Percentiles rank a stretch among this genome's conserved stretches.
phyloP scores from a whole-genome alignment of 805 yeast species.

The Clavispora asparagi region DNA sequence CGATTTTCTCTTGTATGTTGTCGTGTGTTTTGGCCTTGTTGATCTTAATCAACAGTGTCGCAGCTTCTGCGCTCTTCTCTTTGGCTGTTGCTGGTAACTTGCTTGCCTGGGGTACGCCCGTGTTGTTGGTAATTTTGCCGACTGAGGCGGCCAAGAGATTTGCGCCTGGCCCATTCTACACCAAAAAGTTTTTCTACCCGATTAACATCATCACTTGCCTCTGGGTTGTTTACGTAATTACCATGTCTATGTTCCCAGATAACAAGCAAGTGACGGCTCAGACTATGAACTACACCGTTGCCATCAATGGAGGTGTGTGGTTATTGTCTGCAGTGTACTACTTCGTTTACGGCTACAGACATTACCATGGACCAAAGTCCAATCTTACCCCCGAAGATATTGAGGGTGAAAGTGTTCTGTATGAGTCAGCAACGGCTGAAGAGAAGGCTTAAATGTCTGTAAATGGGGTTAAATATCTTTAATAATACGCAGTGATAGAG shows the following conservation, averaged over 20 bases:
- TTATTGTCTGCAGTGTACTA: constrained; percentile 47
- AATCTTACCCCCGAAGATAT: not conserved
- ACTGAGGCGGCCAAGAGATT: constrained; percentile 42
- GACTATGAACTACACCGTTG: constrained; percentile 66
- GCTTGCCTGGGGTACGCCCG: constrained; percentile 7
- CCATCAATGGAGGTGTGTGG: constrained; percentile 61
- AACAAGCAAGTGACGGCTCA: constrained; percentile 30
- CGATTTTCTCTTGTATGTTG: constrained; percentile 3
- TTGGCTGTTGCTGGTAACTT: constrained; percentile 8
- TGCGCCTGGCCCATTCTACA: constrained; percentile 61
- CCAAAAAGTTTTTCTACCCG: constrained; percentile 46
- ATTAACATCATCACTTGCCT: constrained; percentile 39
- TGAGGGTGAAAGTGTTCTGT: not conserved
- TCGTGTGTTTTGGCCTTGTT: constrained; percentile 6
- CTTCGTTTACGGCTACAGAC: constrained; percentile 45
- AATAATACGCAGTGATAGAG: too few relatives aligned
- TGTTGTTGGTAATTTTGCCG: constrained; percentile 37
- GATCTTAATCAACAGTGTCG: constrained; percentile 5
- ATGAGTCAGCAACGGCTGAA: not conserved
- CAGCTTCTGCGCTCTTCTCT: constrained; percentile 8
- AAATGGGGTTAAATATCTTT: not conserved
- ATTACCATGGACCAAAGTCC: constrained; percentile 49
- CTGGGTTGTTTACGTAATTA: constrained; percentile 49
- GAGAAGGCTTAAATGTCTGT: not conserved
- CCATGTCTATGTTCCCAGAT: constrained; percentile 59